Evolutionary conservation across 768 basidiomycete species (phyloP).

Genomic region (Collybiopsis confluens): DNA sequence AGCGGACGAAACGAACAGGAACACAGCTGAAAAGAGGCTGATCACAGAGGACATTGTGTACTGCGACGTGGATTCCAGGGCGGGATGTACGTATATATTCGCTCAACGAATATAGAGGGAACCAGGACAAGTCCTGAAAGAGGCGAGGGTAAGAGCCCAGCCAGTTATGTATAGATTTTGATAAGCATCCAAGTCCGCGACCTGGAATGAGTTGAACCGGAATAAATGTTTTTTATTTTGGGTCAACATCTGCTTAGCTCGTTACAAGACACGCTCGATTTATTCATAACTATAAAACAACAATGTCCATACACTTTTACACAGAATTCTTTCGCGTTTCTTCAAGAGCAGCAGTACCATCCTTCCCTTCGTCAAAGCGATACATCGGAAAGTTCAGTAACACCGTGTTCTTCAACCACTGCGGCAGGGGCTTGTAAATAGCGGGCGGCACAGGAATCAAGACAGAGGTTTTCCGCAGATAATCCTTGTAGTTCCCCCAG

Average conservation of each 20-base stretch:
- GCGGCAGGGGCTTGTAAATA: slow-evolving; percentile 49
- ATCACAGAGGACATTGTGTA: neutral
- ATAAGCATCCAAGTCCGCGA: no score
- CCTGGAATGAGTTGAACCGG: no score
- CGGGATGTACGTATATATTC: neutral
- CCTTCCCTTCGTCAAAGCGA: slow-evolving; percentile 48
- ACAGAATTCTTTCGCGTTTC: slow-evolving; percentile 19
- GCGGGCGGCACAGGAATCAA: slow-evolving; percentile 56
- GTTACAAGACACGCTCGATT: no score
- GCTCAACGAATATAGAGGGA: slow-evolving; percentile 3
- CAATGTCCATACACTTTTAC: neutral
- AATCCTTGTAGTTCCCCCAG: slow-evolving; percentile 52
- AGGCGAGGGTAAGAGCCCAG: no score
- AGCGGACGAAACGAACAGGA: neutral
- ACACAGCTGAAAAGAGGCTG: neutral
- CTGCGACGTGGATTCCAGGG: neutral
- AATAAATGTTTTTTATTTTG: no score
- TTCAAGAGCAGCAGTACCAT: slow-evolving; percentile 40
- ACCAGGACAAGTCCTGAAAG: no score
- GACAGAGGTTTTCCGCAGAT: slow-evolving; percentile 55
- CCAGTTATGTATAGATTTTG: no score
- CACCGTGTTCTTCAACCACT: slow-evolving; percentile 47
- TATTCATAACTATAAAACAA: no score
- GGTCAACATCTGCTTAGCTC: no score
- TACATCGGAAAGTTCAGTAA: slow-evolving; percentile 63